Percentiles rank a stretch among this genome's conserved stretches.
Conservation (phyloP, 306 rosid species). For the Prunus armeniaca region DNA sequence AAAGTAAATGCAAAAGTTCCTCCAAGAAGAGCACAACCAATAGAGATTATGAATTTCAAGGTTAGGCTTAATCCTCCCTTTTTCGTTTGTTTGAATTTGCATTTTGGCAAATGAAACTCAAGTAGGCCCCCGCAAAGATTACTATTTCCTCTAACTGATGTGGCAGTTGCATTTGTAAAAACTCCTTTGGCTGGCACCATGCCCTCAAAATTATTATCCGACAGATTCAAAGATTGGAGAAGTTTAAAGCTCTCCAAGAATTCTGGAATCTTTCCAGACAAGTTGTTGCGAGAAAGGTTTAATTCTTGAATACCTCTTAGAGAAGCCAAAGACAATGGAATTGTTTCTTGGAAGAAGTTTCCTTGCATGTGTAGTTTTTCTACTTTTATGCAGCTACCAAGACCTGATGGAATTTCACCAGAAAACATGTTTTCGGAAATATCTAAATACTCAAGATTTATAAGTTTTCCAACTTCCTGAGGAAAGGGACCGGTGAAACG, state of each 20-base stretch:
- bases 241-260: background rate
- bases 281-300: background rate
- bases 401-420: background rate
- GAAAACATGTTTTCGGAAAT: background rate
- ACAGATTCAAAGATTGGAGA: background rate
- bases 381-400: background rate
- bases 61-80: background rate
- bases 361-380: background rate
- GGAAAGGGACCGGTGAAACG: background rate
- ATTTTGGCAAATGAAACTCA: conserved; percentile 4
- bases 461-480: background rate
- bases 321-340: background rate
- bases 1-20: no score
- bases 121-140: conserved; percentile 7
- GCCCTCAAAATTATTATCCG: conserved; percentile 8
- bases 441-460: background rate
- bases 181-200: conserved; percentile 4
- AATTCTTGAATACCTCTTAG: background rate
- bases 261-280: background rate
- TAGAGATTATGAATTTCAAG: background rate
- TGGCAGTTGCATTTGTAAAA: conserved; percentile 1
- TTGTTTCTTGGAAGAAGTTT: background rate
- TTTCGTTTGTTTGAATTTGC: background rate
- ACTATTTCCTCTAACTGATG: background rate
- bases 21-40: background rate